Percentiles rank a stretch among this genome's conserved stretches.
These are phyloP conservation scores for Mycena pura DNA, from an alignment of 768 basidiomycete genomes.

Conservation along the genomic window DNA sequence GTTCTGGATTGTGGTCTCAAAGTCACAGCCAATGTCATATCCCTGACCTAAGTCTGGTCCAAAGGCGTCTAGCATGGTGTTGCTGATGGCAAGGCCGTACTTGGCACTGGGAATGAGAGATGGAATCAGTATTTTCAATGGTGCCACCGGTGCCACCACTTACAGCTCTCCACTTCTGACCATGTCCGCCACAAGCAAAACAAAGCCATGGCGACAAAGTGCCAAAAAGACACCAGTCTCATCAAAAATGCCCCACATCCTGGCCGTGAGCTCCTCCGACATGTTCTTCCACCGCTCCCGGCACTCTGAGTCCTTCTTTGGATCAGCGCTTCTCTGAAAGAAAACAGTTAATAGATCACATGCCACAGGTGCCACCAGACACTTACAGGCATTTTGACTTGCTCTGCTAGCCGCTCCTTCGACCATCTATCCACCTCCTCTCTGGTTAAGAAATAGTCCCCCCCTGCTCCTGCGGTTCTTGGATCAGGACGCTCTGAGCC, in stretches of 20 bases:
- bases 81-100: neutral
- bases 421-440: neutral
- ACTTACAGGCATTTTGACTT: neutral
- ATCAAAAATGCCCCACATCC: neutral
- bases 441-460: constrained; percentile 32
- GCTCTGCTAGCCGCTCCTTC: neutral
- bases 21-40: neutral
- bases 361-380: no score
- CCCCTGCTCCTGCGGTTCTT: constrained; percentile 31
- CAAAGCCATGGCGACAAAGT: neutral
- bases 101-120: neutral
- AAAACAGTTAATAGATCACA: no score
- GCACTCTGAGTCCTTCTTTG: neutral
- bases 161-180: neutral
- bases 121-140: neutral
- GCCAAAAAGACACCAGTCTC: no score
- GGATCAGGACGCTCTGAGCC: constrained; percentile 49
- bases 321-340: neutral
- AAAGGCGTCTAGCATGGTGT: neutral
- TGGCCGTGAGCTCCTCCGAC: neutral
- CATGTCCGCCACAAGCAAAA: neutral
- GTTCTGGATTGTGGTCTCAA: neutral
- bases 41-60: neutral
- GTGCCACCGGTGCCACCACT: neutral
- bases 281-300: neutral